phyloP scores from a whole-genome alignment of 202 grass and related monocot species.

The Panicum virgatum region DNA sequence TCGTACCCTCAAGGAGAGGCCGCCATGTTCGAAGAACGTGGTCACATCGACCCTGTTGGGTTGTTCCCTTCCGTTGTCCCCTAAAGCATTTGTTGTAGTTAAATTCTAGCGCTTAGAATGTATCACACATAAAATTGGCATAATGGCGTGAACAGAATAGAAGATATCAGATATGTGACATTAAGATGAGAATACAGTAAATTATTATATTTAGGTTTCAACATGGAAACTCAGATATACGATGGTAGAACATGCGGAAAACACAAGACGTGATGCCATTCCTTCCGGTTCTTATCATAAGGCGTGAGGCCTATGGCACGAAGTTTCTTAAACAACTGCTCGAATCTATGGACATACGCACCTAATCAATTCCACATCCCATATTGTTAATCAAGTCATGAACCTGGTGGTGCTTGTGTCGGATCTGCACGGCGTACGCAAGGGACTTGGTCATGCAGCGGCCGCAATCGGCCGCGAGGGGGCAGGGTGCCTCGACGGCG shows the following conservation, averaged over 20 bases:
- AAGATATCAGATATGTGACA: background rate
- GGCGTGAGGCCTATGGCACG: slow-evolving; percentile 64
- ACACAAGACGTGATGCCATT: slow-evolving; percentile 33
- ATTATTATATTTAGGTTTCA: background rate
- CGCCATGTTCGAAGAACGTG: no score
- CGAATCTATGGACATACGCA: slow-evolving; percentile 82
- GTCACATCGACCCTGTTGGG: no score
- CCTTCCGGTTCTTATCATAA: slow-evolving; percentile 90
- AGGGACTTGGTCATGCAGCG: no score
- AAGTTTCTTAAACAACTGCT: slow-evolving; percentile 89
- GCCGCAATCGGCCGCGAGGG: no score
- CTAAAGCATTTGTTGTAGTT: background rate
- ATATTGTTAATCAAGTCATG: slow-evolving; percentile 37
- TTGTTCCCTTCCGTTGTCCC: no score
- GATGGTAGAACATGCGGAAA: background rate
- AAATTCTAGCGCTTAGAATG: background rate
- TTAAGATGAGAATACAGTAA: background rate
- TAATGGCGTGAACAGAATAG: background rate
- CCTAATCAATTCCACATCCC: slow-evolving; percentile 45
- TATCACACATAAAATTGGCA: slow-evolving; percentile 19
- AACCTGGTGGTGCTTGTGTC: no score
- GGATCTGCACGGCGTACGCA: no score
- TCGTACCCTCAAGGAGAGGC: no score
- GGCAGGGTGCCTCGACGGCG: no score
- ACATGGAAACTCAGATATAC: background rate